A percentile compares a stretch with the other conserved stretches of the same genome.
Evolutionary conservation across 2,329 filamentous ascomycete species (phyloP).

Genomic region (Arthroderma sp.): DNA sequence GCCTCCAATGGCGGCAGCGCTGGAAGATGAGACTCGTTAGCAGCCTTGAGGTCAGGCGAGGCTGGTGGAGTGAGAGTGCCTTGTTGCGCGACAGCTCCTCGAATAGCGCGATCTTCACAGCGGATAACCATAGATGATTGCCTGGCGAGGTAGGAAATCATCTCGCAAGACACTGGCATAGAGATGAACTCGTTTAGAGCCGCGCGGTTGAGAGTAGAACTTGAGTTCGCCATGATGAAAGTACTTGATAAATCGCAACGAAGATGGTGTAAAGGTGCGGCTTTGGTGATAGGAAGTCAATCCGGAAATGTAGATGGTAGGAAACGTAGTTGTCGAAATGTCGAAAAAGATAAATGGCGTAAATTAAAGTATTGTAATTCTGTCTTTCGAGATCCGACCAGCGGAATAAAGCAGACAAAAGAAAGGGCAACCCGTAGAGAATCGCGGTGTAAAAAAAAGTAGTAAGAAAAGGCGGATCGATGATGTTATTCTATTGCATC

Average conservation of each 20-base stretch:
- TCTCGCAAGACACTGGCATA: conserved; percentile 37
- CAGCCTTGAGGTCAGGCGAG: conserved; percentile 43
- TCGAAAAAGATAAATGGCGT: not conserved
- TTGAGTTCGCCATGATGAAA: conserved; percentile 10
- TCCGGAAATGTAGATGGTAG: not conserved
- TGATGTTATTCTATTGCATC: conserved; percentile 1
- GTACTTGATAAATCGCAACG: not conserved
- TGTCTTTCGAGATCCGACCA: conserved; percentile 1
- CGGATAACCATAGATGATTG: conserved; percentile 39
- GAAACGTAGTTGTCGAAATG: not conserved
- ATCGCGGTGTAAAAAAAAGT: conserved; percentile 1
- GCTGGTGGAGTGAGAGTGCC: conserved; percentile 44
- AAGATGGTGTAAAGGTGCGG: not conserved
- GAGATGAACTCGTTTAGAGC: conserved; percentile 39
- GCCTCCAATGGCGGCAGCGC: conserved; percentile 66
- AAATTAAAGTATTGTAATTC: not conserved
- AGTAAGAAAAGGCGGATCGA: conserved; percentile 1
- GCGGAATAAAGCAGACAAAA: conserved; percentile 5
- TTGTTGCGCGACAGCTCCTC: conserved; percentile 17
- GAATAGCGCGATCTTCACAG: conserved; percentile 39
- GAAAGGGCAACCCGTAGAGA: conserved; percentile 1
- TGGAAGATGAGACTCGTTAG: conserved; percentile 32
- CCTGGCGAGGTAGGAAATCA: conserved; percentile 37
- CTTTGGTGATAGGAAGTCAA: not conserved
- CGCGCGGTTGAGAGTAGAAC: conserved; percentile 26